phyloP scores from a whole-genome alignment of 768 basidiomycete species.

The Xerocomus spinulosus region DNA sequence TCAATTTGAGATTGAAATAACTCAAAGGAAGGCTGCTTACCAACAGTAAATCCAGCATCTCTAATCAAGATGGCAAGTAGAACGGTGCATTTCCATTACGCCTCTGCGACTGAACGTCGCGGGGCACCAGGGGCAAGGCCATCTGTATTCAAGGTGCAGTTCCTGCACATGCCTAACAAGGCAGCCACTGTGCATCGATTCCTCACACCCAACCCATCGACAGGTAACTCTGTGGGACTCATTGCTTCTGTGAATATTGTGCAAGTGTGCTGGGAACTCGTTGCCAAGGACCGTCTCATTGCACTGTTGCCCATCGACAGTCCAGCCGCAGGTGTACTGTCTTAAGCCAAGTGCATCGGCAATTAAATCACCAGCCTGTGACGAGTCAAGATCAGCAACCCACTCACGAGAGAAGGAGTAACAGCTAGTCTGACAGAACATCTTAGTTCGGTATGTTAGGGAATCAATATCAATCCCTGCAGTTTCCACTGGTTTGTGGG shows the following conservation, averaged over 20 bases:
- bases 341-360: background rate
- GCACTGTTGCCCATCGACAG: slow-evolving; percentile 7
- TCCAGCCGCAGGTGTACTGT: slow-evolving; percentile 12
- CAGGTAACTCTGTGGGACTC: slow-evolving; percentile 6
- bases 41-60: background rate
- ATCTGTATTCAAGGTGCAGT: slow-evolving; percentile 17
- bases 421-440: too few species aligned
- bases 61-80: slow-evolving; percentile 2
- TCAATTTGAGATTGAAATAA: too few species aligned
- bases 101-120: slow-evolving; percentile 18
- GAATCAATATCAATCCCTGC: too few species aligned
- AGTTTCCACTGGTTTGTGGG: too few species aligned
- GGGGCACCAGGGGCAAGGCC: slow-evolving; percentile 22
- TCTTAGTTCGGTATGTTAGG: too few species aligned
- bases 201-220: slow-evolving; percentile 17
- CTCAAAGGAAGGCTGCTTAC: background rate
- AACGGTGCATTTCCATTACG: slow-evolving; percentile 16
- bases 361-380: slow-evolving; percentile 14
- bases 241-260: slow-evolving; percentile 4
- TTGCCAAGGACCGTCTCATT: slow-evolving; percentile 6
- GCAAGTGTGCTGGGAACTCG: slow-evolving; percentile 18
- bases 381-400: background rate
- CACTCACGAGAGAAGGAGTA: background rate
- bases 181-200: slow-evolving; percentile 8
- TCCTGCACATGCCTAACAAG: slow-evolving; percentile 24